Conservation (phyloP, 148 eudicot genomes). For the Rhododendron williamsianum region DNA sequence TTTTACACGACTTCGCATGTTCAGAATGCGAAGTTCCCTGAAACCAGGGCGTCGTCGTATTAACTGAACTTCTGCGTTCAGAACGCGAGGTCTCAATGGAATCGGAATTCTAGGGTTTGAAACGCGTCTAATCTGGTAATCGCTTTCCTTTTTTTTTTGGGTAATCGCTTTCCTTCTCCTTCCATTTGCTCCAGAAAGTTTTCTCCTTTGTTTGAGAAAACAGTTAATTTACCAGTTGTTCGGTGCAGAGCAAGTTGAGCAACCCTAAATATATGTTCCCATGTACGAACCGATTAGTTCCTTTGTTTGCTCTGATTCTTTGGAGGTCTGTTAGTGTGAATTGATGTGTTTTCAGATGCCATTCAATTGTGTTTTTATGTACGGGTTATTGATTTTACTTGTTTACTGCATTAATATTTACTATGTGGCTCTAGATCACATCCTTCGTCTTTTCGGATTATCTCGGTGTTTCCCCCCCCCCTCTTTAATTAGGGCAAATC, state of each 20-base stretch:
- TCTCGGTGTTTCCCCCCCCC: background rate
- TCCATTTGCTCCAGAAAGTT: background rate
- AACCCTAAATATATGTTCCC: background rate
- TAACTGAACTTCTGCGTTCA: too few species aligned
- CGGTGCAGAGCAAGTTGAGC: background rate
- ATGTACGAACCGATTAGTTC: background rate
- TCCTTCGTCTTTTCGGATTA: background rate
- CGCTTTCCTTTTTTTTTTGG: background rate
- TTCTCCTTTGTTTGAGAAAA: background rate
- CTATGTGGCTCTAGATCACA: background rate
- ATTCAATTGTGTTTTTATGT: background rate
- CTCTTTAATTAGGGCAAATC: background rate
- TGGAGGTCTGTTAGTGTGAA: background rate
- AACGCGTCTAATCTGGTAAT: background rate
- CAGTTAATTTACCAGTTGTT: too few species aligned
- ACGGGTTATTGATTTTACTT: background rate
- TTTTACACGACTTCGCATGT: too few species aligned
- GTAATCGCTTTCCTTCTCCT: background rate
- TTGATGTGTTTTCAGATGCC: background rate
- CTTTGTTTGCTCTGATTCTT: background rate
- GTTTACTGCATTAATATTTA: background rate
- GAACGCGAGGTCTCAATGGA: background rate
- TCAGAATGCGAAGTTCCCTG: too few species aligned
- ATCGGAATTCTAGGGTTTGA: slow-evolving; percentile 9
- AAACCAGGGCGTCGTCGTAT: too few species aligned